Base-by-base conservation (phyloP, 2,329 filamentous ascomycete genomes). In the Tolypocladium album region DNA sequence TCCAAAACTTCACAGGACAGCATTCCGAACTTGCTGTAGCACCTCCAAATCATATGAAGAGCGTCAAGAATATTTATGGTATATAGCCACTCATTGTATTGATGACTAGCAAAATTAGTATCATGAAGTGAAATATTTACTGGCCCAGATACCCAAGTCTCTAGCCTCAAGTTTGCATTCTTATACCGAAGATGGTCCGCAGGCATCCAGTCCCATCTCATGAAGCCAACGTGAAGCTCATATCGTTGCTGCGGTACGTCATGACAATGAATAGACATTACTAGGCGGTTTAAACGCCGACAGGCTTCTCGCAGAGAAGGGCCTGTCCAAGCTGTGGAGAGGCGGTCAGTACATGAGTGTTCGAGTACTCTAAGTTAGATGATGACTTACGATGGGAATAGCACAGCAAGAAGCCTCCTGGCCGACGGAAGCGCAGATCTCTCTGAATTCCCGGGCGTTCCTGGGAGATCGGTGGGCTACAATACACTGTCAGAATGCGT, bases 341-440 rank as follows among this genome's bases (percentile, higher is more conserved):
- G 6, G 17, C 22, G 4, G 27, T 36, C 11, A 20, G 31, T 22
- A 45, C 1, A 34, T 20, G 3, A 6, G 5, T 20, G 20, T 13
- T 8, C 2, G 31, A 36, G 20, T 1, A 9, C 4, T 53, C 17
- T 9, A n/a, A n/a, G n/a, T n/a, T n/a, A n/a, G 11, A 22, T n/a
- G 9, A 53, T 17, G 27, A 60, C 63, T 59, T 57, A 64, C 63
- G 24, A 64, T 17, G 5, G 60, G 62, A 6, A 64, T 0, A 11
- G 34, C 58, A 24, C 63, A 64, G 60, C 62, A 64, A 7, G 27
- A 20, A 52, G 63, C 36, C 1, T n/a, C 15, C 20, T 58, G n/a
- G 17, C 61, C 61, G 17, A 0, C 3, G 1, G 1, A 2, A 56
- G 60, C 58, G 45, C 63, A 64, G n/a, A 58, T 53, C 0, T 17